Percentiles rank a stretch among this genome's conserved stretches.
phyloP scores from a whole-genome alignment of 345 rosid species.

The Hibiscus syriacus region DNA sequence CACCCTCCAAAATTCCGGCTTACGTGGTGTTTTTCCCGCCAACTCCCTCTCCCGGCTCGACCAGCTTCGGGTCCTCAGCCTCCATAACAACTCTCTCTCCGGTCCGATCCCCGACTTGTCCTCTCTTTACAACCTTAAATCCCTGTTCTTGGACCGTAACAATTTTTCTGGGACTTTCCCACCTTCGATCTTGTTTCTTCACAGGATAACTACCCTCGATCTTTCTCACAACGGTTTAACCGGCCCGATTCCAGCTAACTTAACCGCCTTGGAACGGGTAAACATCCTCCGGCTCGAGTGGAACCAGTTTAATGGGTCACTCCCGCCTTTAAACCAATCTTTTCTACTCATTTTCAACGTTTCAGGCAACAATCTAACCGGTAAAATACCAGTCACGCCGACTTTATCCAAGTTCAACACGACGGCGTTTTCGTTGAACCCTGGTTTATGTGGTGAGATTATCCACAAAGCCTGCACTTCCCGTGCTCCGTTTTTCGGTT shows the following conservation, averaged over 20 bases:
- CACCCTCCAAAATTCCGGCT: slow-evolving; percentile 40
- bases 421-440: slow-evolving; percentile 54
- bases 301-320: slow-evolving; percentile 56
- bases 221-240: slow-evolving; percentile 45
- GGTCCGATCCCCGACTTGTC: slow-evolving; percentile 88
- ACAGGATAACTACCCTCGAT: slow-evolving; percentile 52
- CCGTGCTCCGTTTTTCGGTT: slow-evolving; percentile 63
- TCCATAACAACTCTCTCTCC: slow-evolving; percentile 67
- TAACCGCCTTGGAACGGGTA: slow-evolving; percentile 47
- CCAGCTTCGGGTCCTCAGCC: slow-evolving; percentile 82
- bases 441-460: slow-evolving; percentile 78
- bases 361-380: slow-evolving; percentile 72
- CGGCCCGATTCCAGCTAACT: slow-evolving; percentile 51
- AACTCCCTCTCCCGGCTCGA: slow-evolving; percentile 65
- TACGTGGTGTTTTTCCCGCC: slow-evolving; percentile 66
- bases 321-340: slow-evolving; percentile 71
- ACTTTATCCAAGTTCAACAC: slow-evolving; percentile 55
- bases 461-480: slow-evolving; percentile 51
- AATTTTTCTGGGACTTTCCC: slow-evolving; percentile 68
- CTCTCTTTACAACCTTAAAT: slow-evolving; percentile 56
- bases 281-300: slow-evolving; percentile 51
- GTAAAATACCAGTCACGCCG: slow-evolving; percentile 54
- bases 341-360: slow-evolving; percentile 48
- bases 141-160: slow-evolving; percentile 56
- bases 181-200: slow-evolving; percentile 48